Base-by-base conservation (phyloP, 805 yeast species). In the Nakazawaea ambrosiae region DNA sequence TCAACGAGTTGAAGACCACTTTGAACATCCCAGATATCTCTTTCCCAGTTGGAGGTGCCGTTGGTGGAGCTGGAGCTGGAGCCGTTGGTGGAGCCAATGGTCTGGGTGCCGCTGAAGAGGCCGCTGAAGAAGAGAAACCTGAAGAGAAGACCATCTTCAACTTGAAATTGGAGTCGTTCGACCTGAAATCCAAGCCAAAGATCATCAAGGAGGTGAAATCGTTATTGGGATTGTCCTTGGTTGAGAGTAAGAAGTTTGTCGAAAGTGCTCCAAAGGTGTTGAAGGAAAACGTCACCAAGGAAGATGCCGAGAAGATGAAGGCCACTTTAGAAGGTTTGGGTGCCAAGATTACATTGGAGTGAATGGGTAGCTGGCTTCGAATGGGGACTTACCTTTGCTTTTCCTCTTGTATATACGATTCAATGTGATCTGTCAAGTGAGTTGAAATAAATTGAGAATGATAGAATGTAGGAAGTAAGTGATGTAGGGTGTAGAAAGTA, bases 241-340 rank as follows among this genome's bases (percentile, higher is more conserved):
- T 92, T 44, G 97, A 92, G 60, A 85, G 97, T 45, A 92, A 92
- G 79, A 92, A 92, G 69, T 85, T 92, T 49, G 99, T 92, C 41
- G 99, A 92, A 70, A 66, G 87, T 53, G 97, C 99, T 45, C 99
- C 99, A 51, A 92, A 92, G 73, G 70, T 84, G 32, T 71, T 92
- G 62, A 92, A 92, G 70, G 99, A 92, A 53, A 87, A 88, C 53
- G 88, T 92, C 44, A 81, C 95, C 45, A 92, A 92, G 73, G 99
- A 67, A 58, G 99, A 92, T 54, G 97, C 97, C 49, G 97, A 90
- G 55, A 88, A 89, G 75, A 82, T 92, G 60, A 90, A 92, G 72
- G 71, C 84, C 44, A 78, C 95, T 45, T 73, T 92, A 57, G 98
- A 92, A 69, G 92, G 78, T 37, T 74, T 90, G 53, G 98, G 98